Base-by-base conservation (phyloP, 805 yeast species). In the Priceomyces castillae region DNA sequence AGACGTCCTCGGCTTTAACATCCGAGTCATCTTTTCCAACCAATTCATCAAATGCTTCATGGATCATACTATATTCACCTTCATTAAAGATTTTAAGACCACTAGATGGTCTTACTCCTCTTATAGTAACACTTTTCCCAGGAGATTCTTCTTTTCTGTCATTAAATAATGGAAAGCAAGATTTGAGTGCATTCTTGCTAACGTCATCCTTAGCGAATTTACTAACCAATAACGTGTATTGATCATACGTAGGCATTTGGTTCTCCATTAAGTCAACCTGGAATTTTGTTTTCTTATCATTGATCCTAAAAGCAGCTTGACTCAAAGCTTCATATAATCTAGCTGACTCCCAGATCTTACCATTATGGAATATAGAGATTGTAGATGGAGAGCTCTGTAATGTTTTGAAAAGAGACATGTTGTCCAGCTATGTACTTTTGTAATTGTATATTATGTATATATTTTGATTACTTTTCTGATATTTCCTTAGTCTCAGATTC, bases 191-290 rank as follows among this genome's bases (percentile, higher is more conserved):
- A 7, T 44, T 26, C 45, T 59, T 60, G 46, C 63, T 52, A 4
- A 47, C 46, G 10, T 49, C 52, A 35, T 62, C 62, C 11, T 53
- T 50, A 17, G 60, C 47, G 46, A 64, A 67, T 30, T 61, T 56
- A 40, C 53, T 45, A 37, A 58, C 46, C 34, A 71, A 58, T 25
- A 50, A 44, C 23, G 51, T 51, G 50, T 64, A 71, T 50, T 70
- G 75, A 52, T 67, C 73, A 46, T 57, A 70, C 4, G 76, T 71
- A 30, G 76, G 76, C 61, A 71, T 64, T 34, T 61, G 59, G 44
- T 67, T 58, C 14, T 62, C 61, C 64, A 61, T 56, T 50, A 69
- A 53, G 47, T 70, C 74, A 41, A 71, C 46, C 36, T 59, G 59
- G 43, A 71, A 68, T 43, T 59, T 46, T 44, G 54, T 55, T 31